Evolutionary conservation across 176 grass and related monocot species (phyloP).

Genomic region (Ensete ventricosum): DNA sequence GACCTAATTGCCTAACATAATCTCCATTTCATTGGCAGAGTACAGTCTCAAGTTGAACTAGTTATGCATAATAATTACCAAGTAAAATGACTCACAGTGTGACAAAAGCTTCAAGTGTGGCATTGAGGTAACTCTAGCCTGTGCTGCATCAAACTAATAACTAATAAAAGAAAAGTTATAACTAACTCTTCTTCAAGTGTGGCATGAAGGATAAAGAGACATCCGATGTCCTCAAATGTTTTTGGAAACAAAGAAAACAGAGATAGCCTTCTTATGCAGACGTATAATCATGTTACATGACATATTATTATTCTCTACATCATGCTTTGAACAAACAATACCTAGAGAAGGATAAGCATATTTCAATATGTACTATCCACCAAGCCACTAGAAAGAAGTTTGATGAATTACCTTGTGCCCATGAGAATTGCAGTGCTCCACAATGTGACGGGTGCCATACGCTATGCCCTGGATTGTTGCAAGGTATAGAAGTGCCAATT

Average conservation of each 20-base stretch:
- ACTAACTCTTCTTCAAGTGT: too few relatives aligned
- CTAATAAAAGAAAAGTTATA: too few relatives aligned
- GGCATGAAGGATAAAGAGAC: too few relatives aligned
- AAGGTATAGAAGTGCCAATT: slow-evolving; percentile 74
- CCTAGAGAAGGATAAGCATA: background rate
- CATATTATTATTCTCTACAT: too few relatives aligned
- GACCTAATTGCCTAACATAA: background rate
- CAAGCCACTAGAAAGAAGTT: background rate
- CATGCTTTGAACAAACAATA: too few relatives aligned
- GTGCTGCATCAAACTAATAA: background rate
- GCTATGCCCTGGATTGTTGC: slow-evolving; percentile 91
- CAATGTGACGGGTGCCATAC: slow-evolving; percentile 83
- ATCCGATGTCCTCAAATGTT: too few relatives aligned
- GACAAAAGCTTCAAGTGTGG: background rate
- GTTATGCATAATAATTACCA: background rate
- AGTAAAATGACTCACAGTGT: background rate
- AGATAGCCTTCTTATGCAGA: too few relatives aligned
- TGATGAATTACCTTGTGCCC: slow-evolving; percentile 61
- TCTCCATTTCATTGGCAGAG: background rate
- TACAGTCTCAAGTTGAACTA: background rate
- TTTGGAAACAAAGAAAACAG: too few relatives aligned
- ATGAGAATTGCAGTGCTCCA: slow-evolving; percentile 88
- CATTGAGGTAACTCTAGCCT: background rate
- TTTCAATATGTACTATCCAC: background rate
- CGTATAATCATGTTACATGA: too few relatives aligned